These are phyloP conservation scores for Xylariaceae sp. DNA, from an alignment of 2,329 filamentous ascomycete species.

Conservation along the genomic window DNA sequence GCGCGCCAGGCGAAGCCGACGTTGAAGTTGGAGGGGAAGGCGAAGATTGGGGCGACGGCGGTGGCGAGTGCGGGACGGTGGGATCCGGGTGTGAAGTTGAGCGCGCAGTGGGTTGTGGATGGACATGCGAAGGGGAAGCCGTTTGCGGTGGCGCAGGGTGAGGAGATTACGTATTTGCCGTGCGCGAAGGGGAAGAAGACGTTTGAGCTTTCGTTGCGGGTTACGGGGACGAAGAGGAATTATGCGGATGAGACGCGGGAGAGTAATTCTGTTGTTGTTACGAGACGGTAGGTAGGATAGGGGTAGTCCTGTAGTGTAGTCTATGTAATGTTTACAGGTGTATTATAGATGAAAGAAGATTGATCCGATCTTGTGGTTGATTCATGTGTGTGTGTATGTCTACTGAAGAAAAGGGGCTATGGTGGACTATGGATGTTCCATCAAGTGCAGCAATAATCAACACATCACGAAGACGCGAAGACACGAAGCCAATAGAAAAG, in stretches of 20 bases:
- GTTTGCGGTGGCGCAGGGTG: conserved; percentile 18
- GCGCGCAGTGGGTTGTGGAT: conserved; percentile 21
- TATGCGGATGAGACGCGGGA: conserved; percentile 20
- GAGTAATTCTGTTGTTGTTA: conserved; percentile 8
- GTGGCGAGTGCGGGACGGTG: conserved; percentile 19
- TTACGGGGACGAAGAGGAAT: conserved; percentile 21
- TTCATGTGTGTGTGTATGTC: too few species aligned
- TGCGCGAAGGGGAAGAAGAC: not conserved
- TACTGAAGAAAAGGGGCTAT: too few species aligned
- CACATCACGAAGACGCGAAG: too few species aligned
- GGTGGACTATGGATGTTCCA: too few species aligned
- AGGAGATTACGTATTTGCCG: conserved; percentile 7
- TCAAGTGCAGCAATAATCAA: too few species aligned
- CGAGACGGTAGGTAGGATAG: not conserved
- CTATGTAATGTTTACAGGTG: too few species aligned
- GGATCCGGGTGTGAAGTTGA: conserved; percentile 21
- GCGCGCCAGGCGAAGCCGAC: conserved; percentile 14
- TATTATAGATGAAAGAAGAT: too few species aligned
- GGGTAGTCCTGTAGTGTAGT: too few species aligned
- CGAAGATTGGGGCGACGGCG: conserved; percentile 9
- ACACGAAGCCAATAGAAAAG: too few species aligned
- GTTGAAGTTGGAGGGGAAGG: conserved; percentile 4
- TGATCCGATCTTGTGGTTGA: too few species aligned
- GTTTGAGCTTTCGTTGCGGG: conserved; percentile 12
- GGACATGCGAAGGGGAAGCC: conserved; percentile 10